Conservation (phyloP, 192 early-diverging fungal genomes). For the Endogone sp. region DNA sequence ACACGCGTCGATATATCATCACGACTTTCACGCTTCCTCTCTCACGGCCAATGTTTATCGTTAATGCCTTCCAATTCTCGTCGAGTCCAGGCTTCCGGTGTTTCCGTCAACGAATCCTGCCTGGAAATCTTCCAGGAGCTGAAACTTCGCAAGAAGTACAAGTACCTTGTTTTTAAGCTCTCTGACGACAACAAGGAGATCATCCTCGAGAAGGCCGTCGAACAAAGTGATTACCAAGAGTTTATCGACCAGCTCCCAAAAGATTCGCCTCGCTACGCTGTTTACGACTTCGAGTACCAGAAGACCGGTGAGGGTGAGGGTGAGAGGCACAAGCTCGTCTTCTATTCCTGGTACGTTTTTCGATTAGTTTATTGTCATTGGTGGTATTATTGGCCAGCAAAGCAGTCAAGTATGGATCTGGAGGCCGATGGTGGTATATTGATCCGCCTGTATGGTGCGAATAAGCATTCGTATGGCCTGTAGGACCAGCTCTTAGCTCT, state of each 20-base stretch:
- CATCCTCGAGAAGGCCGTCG: constrained; percentile 57
- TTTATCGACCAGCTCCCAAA: constrained; percentile 65
- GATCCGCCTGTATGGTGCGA: too few species aligned
- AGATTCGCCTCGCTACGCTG: constrained; percentile 76
- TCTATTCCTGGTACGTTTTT: constrained; percentile 69
- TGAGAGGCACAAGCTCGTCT: constrained; percentile 81
- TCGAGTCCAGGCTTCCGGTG: constrained; percentile 63
- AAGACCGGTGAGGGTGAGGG: constrained; percentile 57
- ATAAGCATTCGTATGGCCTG: too few species aligned
- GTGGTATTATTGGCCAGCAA: too few species aligned
- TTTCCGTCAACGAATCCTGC: constrained; percentile 59
- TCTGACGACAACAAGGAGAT: constrained; percentile 63
- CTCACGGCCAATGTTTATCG: background rate
- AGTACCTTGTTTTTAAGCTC: constrained; percentile 84
- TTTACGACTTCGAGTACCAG: constrained; percentile 84
- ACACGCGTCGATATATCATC: background rate
- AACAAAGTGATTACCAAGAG: constrained; percentile 52
- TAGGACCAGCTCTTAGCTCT: too few species aligned
- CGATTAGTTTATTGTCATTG: too few species aligned
- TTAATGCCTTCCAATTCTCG: background rate
- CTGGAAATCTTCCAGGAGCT: constrained; percentile 63
- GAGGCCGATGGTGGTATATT: too few species aligned
- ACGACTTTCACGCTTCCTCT: background rate
- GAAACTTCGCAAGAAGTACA: constrained; percentile 68
- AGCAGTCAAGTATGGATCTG: too few species aligned